Conservation (phyloP, 495 filamentous ascomycete species). For the Aspergillus baeticus region DNA sequence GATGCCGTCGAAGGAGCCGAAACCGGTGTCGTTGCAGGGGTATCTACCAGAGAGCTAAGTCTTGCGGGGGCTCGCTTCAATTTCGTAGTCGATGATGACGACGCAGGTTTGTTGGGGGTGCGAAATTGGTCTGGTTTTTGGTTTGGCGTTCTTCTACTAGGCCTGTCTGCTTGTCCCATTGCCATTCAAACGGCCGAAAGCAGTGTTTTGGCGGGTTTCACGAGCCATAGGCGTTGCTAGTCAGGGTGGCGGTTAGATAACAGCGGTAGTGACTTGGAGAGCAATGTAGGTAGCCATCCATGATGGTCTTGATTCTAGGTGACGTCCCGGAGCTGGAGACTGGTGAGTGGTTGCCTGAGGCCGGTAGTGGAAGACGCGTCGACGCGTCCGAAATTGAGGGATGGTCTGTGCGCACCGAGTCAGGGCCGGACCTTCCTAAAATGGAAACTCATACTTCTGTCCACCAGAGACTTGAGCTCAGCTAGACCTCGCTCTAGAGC, state of each 20-base stretch:
- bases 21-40: slow-evolving; percentile 16
- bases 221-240: slow-evolving; percentile 16
- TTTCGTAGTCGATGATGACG: slow-evolving; percentile 17
- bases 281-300: neutral
- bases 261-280: neutral
- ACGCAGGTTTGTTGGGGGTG: slow-evolving; percentile 26
- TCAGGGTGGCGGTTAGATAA: neutral
- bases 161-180: slow-evolving; percentile 32
- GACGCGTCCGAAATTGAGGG: slow-evolving; percentile 7
- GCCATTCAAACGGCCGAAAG: slow-evolving; percentile 19
- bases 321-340: neutral
- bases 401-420: slow-evolving; percentile 12
- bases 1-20: slow-evolving; percentile 11
- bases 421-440: neutral
- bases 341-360: slow-evolving; percentile 1
- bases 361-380: slow-evolving; percentile 7
- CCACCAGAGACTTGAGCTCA: too few relatives aligned
- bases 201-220: neutral
- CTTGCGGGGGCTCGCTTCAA: slow-evolving; percentile 21
- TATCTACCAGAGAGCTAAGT: slow-evolving; percentile 7
- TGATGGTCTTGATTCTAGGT: neutral
- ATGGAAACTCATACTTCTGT: neutral
- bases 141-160: slow-evolving; percentile 17
- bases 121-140: slow-evolving; percentile 20
- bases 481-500: too few relatives aligned